These are phyloP conservation scores for Argentina anserina DNA, from an alignment of 306 rosid species.

Conservation along the genomic window DNA sequence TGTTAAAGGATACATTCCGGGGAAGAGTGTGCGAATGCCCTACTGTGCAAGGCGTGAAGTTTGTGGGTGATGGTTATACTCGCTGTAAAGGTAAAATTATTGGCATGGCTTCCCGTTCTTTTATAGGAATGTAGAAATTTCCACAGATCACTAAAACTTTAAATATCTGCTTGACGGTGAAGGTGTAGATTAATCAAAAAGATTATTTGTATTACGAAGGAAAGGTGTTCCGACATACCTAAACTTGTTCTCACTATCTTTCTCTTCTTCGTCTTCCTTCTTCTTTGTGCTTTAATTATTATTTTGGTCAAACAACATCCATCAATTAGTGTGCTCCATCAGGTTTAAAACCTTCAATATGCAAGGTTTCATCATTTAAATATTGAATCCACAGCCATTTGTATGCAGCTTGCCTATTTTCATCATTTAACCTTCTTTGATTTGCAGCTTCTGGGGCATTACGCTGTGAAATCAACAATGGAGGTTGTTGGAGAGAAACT, in stretches of 20 bases:
- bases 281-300: background rate
- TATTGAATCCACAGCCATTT: conserved; percentile 5
- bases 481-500: conserved; percentile 88
- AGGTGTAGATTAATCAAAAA: background rate
- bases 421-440: conserved; percentile 10
- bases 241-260: background rate
- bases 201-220: background rate
- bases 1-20: conserved; percentile 74
- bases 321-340: no score
- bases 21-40: conserved; percentile 99
- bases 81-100: conserved; percentile 78
- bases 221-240: background rate
- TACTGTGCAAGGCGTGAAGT: conserved; percentile 68
- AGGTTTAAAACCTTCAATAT: background rate
- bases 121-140: background rate
- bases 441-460: conserved; percentile 75
- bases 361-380: background rate
- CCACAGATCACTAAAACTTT: background rate
- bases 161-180: background rate
- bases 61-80: conserved; percentile 84
- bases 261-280: background rate
- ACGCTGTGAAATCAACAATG: conserved; percentile 77
- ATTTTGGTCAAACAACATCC: background rate
- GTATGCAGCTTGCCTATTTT: background rate
- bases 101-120: conserved; percentile 7